Evolutionary conservation across 2,329 filamentous ascomycete genomes (phyloP), one percentile per base, ranked within the genome.

Genomic region (Aspergillus fructus): DNA sequence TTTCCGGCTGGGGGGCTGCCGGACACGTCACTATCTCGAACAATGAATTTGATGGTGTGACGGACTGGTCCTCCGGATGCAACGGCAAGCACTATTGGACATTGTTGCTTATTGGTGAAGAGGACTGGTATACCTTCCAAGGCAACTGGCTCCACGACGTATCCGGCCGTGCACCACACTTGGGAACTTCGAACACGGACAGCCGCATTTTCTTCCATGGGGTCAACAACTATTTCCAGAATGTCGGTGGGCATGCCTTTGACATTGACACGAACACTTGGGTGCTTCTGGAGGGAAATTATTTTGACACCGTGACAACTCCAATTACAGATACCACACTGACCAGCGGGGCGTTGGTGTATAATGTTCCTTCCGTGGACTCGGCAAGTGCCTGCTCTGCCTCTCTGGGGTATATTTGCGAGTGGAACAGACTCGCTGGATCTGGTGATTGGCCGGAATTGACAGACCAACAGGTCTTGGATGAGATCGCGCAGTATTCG

Each of bases 1-100:
- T 86, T 46, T 77, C 83, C 46, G 84, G 84, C 58, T 81, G 78
- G 68, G 68, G 70, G 3, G 78, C 81, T 49, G 80, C 78, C 63
- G 79, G 78, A 68, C 81, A 81, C 41, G 81, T 87, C 17, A 85
- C 83, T 27, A 80, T 87, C 68, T 83, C 83, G 62, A 86, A 87
- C 79, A 78, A 69, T 72, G 81, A 84, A 66, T 81, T 87, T 62
- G 80, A 87, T 64, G 85, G 85, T 46, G 66, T 67, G 23, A 79
- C 78, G 27, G 68, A 71, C 15, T 86, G 78, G 75, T 85, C 83
- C 5, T 79, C 84, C 3, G 82, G 78, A 42, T 87, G 84, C 70
- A 76, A 86, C 65, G 77, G 75, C 39, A 78, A 83, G 70, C 83
- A 85, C 71, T 85, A 86, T 78, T 86, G 84, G 82, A 78, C 73